Evolutionary conservation across 1,284 basidiomycete genomes (phyloP), one percentile per base, ranked within the genome.

Genomic region (Ustilago sp.): DNA sequence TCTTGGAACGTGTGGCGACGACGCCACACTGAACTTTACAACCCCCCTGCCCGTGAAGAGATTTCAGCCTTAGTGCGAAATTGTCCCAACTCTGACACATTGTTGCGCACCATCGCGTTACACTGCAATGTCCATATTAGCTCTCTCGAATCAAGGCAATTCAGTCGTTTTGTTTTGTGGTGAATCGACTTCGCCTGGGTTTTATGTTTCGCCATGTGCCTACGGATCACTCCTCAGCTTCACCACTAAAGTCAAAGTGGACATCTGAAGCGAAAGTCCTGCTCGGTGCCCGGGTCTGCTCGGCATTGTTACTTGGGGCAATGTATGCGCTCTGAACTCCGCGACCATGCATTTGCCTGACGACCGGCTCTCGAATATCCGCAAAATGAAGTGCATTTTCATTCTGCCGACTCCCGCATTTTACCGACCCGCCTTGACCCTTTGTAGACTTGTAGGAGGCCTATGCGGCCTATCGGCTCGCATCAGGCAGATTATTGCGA

Each of bases 1-100:
- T 68, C 12, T 34, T 68, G 3, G 54, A 58, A 28, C 41, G 50
- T 1, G 53, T 60, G 47, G 45, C 36, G 43, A 48, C 15, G 51
- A 19, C 38, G 31, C 11, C 47, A 48, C 50, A 23, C 35, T 38
- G 45, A 45, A 1, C 11, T 45, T 17, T 19, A 28, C 23, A 28
- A 3, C 23, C 23, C 23, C 23, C 23, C 23, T 28, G 23, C 23
- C 23, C 23, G 23, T 28, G 23, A 28, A 28, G 23, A 28, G 23
- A 28, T 28, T 3, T 28, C 23, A 28, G 23, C 2, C 23, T 28
- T 28, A 28, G 23, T 28, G 23, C 23, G 3, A 28, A 28, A 28
- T 28, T 28, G 23, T 28, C 23, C 23, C 23, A 28, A 28, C 23
- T 28, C 23, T 28, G 23, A 28, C 23, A 28, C 23, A 28, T 28